Conservation (phyloP, 441 rosid species). For the Lepidium campestre region DNA sequence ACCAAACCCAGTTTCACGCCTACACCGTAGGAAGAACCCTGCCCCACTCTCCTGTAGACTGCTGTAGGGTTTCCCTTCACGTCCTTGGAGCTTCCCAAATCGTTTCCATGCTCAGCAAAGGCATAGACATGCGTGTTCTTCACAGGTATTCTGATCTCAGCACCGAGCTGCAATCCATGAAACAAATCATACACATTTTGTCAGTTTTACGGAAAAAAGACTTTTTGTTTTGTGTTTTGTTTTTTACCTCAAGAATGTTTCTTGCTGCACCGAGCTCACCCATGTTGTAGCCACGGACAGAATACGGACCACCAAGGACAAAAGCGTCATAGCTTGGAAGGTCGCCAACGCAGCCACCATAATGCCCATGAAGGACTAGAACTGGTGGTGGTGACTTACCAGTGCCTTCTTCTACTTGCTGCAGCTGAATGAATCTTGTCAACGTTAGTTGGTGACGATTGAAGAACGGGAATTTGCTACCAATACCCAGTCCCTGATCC, state of each 20-base stretch:
- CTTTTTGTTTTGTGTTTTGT: not conserved
- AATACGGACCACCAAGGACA: constrained; percentile 94
- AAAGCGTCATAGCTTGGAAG: constrained; percentile 97
- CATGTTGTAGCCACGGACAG: constrained; percentile 98
- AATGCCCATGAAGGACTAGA: constrained; percentile 90
- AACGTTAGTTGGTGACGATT: constrained; percentile 87
- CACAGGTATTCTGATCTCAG: constrained; percentile 84
- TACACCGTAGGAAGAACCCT: constrained; percentile 78
- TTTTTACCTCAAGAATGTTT: constrained; percentile 82
- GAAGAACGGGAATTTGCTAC: constrained; percentile 89
- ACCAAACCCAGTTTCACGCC: constrained; percentile 88
- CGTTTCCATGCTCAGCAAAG: constrained; percentile 95
- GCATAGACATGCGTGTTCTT: constrained; percentile 77
- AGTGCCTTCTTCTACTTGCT: constrained; percentile 77
- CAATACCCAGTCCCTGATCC: constrained; percentile 96
- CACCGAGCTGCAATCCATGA: constrained; percentile 59
- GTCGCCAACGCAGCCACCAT: constrained; percentile 95
- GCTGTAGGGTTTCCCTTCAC: constrained; percentile 97
- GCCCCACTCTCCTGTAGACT: constrained; percentile 87
- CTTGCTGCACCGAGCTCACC: constrained; percentile 97
- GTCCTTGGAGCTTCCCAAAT: constrained; percentile 89
- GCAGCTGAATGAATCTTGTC: constrained; percentile 76
- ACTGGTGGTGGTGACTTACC: constrained; percentile 83
- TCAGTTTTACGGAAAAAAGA: not conserved
- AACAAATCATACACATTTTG: constrained; percentile 4